A percentile compares a stretch with the other conserved stretches of the same genome.
phyloP scores from a whole-genome alignment of 2,329 filamentous ascomycete genomes.

The Colletotrichum sp. region DNA sequence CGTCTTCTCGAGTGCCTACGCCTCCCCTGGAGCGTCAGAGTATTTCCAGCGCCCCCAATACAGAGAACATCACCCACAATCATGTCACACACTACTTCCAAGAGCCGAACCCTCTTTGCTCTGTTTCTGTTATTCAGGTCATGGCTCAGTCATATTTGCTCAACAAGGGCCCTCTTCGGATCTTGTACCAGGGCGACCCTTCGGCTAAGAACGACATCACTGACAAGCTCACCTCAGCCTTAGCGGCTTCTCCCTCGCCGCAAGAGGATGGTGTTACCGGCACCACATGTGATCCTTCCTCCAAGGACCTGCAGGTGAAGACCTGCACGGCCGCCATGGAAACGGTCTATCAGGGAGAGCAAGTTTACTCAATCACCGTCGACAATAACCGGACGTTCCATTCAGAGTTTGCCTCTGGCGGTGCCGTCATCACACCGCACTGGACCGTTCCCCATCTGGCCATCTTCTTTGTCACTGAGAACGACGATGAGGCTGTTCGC shows the following conservation, averaged over 20 bases:
- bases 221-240: constrained; percentile 53
- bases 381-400: constrained; percentile 42
- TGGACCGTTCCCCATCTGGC: constrained; percentile 56
- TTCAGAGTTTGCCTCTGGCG: constrained; percentile 39
- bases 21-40: constrained; percentile 3
- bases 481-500: constrained; percentile 41
- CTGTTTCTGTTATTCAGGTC: constrained; percentile 51
- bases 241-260: constrained; percentile 41
- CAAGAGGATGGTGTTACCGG: neutral
- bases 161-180: constrained; percentile 49
- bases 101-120: neutral
- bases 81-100: constrained; percentile 49
- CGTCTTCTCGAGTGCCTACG: constrained; percentile 32
- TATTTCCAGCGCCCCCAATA: constrained; percentile 32
- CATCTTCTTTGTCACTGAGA: constrained; percentile 51
- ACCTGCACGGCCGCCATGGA: constrained; percentile 47
- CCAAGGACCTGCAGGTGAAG: constrained; percentile 45
- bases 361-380: constrained; percentile 41
- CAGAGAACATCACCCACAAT: constrained; percentile 34
- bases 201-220: constrained; percentile 44
- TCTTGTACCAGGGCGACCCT: constrained; percentile 53
- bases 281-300: neutral
- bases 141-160: constrained; percentile 51
- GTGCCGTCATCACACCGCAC: constrained; percentile 42
- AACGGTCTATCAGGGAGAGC: constrained; percentile 26